Evolutionary conservation across 441 rosid species (phyloP).

Genomic region (Aleurites moluccanus): DNA sequence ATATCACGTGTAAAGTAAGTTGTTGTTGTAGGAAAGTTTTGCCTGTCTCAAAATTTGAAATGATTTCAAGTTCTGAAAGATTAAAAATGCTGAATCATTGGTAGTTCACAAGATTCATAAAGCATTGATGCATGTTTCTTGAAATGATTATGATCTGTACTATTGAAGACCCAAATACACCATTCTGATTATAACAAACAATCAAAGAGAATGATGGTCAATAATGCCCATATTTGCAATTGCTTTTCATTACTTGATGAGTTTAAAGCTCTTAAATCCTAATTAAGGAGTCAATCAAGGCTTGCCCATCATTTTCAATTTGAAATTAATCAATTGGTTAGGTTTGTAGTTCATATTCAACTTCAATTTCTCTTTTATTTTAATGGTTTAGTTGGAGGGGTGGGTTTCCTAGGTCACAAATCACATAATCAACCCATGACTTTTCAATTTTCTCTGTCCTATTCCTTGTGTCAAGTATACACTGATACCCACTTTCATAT

Average conservation of each 20-base stretch:
- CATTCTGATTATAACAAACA: not conserved
- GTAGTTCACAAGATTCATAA: not conserved
- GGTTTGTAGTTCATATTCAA: conserved; percentile 3
- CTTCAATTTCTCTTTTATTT: not conserved
- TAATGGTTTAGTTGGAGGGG: not conserved
- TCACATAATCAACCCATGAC: conserved; percentile 6
- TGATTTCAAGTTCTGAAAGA: conserved; percentile 4
- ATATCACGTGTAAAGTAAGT: conserved; percentile 7
- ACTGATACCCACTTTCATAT: not conserved
- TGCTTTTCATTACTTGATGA: not conserved
- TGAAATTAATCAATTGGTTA: not conserved
- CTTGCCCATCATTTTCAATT: not conserved
- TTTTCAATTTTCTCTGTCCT: not conserved
- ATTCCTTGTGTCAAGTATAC: not conserved
- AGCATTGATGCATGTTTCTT: not conserved
- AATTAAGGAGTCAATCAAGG: not conserved
- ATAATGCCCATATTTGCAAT: not conserved
- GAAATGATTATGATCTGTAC: not conserved
- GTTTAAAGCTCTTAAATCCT: not conserved
- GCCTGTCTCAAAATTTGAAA: not conserved
- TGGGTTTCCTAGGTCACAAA: not conserved
- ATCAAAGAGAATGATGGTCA: not conserved
- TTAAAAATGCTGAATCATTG: not conserved
- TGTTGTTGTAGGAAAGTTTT: conserved; percentile 1
- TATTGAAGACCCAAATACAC: not conserved